Evolutionary conservation across 306 rosid species (phyloP).

Genomic region (Canavalia gladiata): DNA sequence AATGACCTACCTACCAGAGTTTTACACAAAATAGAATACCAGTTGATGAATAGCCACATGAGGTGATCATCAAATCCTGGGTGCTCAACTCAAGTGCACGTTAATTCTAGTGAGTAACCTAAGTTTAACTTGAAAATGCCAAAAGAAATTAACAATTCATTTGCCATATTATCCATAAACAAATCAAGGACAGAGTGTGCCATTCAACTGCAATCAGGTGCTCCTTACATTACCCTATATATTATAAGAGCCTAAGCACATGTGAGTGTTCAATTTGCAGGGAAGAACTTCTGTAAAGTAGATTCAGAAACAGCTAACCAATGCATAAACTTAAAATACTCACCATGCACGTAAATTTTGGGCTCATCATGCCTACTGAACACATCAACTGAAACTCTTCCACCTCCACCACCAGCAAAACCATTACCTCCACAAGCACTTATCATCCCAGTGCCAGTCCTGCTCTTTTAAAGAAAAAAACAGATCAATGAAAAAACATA

Average conservation of each 20-base stretch:
- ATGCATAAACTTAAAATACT: conserved; percentile 41
- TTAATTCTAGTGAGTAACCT: conserved; percentile 30
- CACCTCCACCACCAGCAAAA: conserved; percentile 62
- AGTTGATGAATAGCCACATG: conserved; percentile 28
- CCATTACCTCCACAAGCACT: conserved; percentile 67
- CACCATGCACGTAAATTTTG: conserved; percentile 61
- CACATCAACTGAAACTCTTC: conserved; percentile 63
- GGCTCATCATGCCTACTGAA: conserved; percentile 68
- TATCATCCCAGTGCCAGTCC: conserved; percentile 61
- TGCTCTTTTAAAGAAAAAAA: conserved; percentile 51
- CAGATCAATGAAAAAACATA: conserved; percentile 36
- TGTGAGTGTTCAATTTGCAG: neutral
- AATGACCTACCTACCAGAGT: conserved; percentile 5
- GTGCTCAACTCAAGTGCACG: neutral
- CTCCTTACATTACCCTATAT: neutral
- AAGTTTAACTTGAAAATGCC: conserved; percentile 17
- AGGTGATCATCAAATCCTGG: conserved; percentile 27
- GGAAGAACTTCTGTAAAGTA: conserved; percentile 23
- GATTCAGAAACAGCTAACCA: conserved; percentile 33
- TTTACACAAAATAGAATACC: conserved; percentile 4
- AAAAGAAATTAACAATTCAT: neutral
- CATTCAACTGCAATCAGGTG: conserved; percentile 12
- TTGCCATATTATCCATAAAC: conserved; percentile 27
- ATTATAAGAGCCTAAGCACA: neutral
- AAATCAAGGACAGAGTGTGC: neutral